Percentiles rank a stretch among this genome's conserved stretches.
Conservation (phyloP, 2,329 filamentous ascomycete genomes). For the Fusarium multiceps region DNA sequence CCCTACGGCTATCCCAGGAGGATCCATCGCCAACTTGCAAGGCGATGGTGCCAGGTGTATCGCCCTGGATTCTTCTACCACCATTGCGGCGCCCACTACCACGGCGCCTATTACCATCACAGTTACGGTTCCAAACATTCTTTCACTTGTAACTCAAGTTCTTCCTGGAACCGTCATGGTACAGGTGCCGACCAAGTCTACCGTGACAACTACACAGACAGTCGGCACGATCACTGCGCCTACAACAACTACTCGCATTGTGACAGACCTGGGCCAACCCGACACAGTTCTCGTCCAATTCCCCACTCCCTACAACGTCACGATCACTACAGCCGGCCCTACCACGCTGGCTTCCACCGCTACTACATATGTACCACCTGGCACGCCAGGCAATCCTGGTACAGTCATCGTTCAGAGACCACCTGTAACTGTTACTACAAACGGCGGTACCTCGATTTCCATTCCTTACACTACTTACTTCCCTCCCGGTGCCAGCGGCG, state of each 20-base stretch:
- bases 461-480: slow-evolving; percentile 19
- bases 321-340: background rate
- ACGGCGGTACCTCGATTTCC: slow-evolving; percentile 20
- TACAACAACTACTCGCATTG: slow-evolving; percentile 1
- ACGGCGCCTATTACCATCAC: background rate
- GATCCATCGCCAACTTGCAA: background rate
- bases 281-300: slow-evolving; percentile 6
- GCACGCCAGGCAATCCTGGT: background rate
- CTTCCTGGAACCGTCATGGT: slow-evolving; percentile 18
- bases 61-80: background rate
- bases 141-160: background rate
- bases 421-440: slow-evolving; percentile 12
- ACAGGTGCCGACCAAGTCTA: slow-evolving; percentile 8
- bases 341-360: background rate
- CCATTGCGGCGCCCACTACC: background rate
- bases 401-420: slow-evolving; percentile 4
- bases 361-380: background rate
- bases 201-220: slow-evolving; percentile 11
- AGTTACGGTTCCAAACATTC: background rate
- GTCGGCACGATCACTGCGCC: background rate
- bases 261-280: background rate
- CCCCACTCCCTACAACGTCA: background rate
- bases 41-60: slow-evolving; percentile 9
- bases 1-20: background rate
- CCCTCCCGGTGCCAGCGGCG: slow-evolving; percentile 9